Evolutionary conservation across 192 early-diverging fungal species (phyloP).

Genomic region (Obelidium mucronatum): DNA sequence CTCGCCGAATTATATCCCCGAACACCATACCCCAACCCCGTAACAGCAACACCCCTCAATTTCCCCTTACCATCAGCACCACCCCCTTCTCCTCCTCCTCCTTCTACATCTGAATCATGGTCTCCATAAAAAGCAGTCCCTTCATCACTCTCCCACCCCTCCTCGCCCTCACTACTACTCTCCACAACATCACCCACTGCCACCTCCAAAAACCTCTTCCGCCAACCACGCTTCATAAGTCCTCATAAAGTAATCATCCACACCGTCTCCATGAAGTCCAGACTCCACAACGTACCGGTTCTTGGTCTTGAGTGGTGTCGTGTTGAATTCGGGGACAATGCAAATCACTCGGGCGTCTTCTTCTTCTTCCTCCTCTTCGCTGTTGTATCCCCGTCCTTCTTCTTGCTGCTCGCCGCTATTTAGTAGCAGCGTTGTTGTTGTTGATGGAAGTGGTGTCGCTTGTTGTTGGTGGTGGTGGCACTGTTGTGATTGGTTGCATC

Average conservation of each 20-base stretch:
- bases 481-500: too few relatives aligned
- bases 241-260: conserved; percentile 67
- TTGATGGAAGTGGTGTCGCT: too few relatives aligned
- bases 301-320: conserved; percentile 1
- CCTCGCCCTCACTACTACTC: neutral
- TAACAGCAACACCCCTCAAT: neutral
- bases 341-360: neutral
- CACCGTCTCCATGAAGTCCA: neutral
- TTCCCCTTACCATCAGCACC: neutral
- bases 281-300: neutral
- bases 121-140: neutral
- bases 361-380: conserved; percentile 40
- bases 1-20: neutral
- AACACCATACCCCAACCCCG: neutral
- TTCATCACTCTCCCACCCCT: neutral
- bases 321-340: neutral
- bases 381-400: too few relatives aligned
- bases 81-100: neutral
- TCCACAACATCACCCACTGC: neutral
- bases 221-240: conserved; percentile 72
- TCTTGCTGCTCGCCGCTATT: too few relatives aligned
- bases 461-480: too few relatives aligned
- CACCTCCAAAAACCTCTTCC: conserved; percentile 35
- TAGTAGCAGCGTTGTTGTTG: too few relatives aligned
- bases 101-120: too few relatives aligned